Conservation (phyloP, 2,329 filamentous ascomycete genomes). For the Ophioceras dolichostomum region DNA sequence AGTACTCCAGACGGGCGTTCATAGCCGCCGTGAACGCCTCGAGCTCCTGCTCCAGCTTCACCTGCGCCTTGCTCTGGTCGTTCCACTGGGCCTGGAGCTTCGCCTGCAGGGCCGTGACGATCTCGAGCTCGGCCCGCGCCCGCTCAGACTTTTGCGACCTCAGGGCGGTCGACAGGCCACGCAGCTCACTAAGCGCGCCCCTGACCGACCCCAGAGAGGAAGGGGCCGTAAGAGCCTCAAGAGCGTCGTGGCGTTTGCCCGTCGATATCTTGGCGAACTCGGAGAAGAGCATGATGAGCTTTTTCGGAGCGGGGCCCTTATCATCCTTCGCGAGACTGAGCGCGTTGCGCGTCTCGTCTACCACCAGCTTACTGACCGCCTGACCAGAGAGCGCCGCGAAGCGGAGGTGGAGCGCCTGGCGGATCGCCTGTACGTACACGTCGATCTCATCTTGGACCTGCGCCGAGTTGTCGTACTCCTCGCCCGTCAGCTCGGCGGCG, state of each 20-base stretch:
- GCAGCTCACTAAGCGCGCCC: conserved; percentile 56
- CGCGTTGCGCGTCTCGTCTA: conserved; percentile 57
- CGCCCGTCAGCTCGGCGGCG: conserved; percentile 67
- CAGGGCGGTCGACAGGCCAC: conserved; percentile 34
- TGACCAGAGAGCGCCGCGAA: conserved; percentile 66
- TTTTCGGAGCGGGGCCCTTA: conserved; percentile 60
- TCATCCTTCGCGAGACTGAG: conserved; percentile 46
- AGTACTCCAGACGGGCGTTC: conserved; percentile 81
- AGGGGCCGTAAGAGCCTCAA: too few relatives aligned
- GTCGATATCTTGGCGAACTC: conserved; percentile 36
- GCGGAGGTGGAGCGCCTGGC: conserved; percentile 67
- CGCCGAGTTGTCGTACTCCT: conserved; percentile 82
- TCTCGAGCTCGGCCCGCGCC: conserved; percentile 47
- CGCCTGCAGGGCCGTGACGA: conserved; percentile 54
- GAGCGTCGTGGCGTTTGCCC: conserved; percentile 33
- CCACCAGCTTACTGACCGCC: conserved; percentile 55
- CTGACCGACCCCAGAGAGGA: conserved; percentile 52
- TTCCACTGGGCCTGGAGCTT: conserved; percentile 20
- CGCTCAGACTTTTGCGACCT: conserved; percentile 18
- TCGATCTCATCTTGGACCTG: conserved; percentile 82
- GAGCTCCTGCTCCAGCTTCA: conserved; percentile 53
- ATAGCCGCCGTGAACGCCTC: conserved; percentile 66
- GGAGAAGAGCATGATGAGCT: conserved; percentile 37
- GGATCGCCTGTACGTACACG: conserved; percentile 69
- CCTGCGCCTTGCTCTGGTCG: conserved; percentile 35